Conservation (phyloP, 1,284 basidiomycete genomes). For the Coniophora puteana region DNA sequence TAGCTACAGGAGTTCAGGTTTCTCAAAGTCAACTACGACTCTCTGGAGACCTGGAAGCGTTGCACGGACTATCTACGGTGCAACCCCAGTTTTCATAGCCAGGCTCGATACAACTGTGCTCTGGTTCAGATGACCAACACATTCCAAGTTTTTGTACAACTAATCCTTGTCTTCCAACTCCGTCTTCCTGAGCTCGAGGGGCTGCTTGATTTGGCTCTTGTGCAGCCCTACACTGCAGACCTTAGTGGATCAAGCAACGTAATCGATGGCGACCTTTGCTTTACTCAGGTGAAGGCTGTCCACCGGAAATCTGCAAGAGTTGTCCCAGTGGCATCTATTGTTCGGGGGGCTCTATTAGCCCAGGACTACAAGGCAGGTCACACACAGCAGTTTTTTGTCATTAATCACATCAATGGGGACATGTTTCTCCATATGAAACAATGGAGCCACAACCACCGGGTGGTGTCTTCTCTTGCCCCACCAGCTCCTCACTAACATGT, state of each 20-base stretch:
- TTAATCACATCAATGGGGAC: too few species aligned
- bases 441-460: too few species aligned
- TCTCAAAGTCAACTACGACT: conserved; percentile 22
- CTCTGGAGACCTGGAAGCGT: conserved; percentile 12
- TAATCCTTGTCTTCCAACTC: conserved; percentile 15
- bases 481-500: too few species aligned
- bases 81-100: conserved; percentile 26
- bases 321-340: conserved; percentile 19
- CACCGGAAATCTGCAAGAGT: conserved; percentile 12
- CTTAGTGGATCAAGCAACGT: background rate
- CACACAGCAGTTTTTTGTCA: too few species aligned
- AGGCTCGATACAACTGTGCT: conserved; percentile 26
- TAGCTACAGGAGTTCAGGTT: conserved; percentile 10
- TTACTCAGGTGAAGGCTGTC: conserved; percentile 15
- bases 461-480: too few species aligned
- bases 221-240: conserved; percentile 17
- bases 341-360: conserved; percentile 19
- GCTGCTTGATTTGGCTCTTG: conserved; percentile 13
- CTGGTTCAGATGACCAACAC: conserved; percentile 17
- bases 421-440: too few species aligned
- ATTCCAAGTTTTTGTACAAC: conserved; percentile 12
- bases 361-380: too few species aligned
- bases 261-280: conserved; percentile 16
- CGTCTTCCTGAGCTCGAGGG: conserved; percentile 12
- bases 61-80: conserved; percentile 24